Conservation (phyloP, 305 asterid genomes). For the Petunia hybrid region DNA sequence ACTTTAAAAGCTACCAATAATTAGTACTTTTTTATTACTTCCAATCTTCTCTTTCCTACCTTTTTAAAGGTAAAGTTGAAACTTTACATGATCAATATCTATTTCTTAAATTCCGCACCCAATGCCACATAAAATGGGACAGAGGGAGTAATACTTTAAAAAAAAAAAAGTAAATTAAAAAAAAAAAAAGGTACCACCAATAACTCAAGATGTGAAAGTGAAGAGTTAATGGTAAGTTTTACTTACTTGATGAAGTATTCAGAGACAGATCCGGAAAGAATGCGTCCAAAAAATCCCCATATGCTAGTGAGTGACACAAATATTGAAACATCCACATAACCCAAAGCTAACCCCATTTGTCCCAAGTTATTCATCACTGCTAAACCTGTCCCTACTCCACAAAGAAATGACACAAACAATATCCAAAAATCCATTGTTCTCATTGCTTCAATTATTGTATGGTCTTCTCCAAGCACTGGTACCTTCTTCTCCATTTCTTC, state of each 20-base stretch:
- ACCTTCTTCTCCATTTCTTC: background rate
- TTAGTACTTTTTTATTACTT: too few species aligned
- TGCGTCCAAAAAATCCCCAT: constrained; percentile 95
- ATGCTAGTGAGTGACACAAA: constrained; percentile 92
- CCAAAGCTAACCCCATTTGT: constrained; percentile 91
- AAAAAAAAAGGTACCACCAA: too few species aligned
- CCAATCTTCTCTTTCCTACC: too few species aligned
- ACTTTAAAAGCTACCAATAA: too few species aligned
- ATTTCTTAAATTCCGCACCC: too few species aligned
- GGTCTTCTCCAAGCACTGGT: constrained; percentile 28
- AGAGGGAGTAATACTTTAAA: too few species aligned
- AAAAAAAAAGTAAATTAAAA: too few species aligned
- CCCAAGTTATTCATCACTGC: constrained; percentile 51
- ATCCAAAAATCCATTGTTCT: constrained; percentile 35
- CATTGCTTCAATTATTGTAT: constrained; percentile 32
- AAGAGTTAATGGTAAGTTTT: background rate
- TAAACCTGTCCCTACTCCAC: constrained; percentile 36
- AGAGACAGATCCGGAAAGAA: constrained; percentile 78
- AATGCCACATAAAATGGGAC: too few species aligned
- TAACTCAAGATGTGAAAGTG: too few species aligned
- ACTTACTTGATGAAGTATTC: constrained; percentile 90
- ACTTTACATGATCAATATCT: too few species aligned
- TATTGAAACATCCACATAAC: constrained; percentile 77
- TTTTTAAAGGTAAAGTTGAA: too few species aligned
- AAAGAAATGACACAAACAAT: constrained; percentile 35